These are phyloP conservation scores for Kingdonia uniflora DNA, from an alignment of 164 flowering plant species.

Conservation along the genomic window DNA sequence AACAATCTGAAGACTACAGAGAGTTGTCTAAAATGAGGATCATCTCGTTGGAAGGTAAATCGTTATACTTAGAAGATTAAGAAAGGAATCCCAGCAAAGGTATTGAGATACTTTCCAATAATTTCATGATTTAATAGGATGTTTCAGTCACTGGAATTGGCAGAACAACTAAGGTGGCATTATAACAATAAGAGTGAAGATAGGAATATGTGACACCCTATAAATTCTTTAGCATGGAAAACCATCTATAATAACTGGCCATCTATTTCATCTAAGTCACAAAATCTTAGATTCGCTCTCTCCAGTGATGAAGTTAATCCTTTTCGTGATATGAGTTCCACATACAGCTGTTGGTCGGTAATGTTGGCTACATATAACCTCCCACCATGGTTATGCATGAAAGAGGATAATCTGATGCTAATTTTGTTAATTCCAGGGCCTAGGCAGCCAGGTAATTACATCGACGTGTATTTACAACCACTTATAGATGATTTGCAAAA, in stretches of 20 bases:
- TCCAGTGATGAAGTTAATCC: neutral
- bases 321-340: no score
- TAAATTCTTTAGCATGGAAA: neutral
- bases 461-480: no score
- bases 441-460: no score
- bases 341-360: no score
- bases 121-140: neutral
- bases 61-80: neutral
- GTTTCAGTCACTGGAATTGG: neutral
- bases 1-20: neutral
- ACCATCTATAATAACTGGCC: neutral
- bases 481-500: no score
- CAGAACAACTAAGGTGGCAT: slow-evolving; percentile 7
- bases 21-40: neutral
- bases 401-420: no score
- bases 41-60: neutral
- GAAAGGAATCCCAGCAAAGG: neutral
- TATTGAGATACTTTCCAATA: neutral
- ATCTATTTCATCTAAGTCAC: neutral
- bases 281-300: neutral
- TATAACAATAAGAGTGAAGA: neutral
- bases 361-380: no score
- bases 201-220: slow-evolving; percentile 1
- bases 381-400: no score
- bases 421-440: no score